Conservation (phyloP, 768 basidiomycete genomes). For the Mrakia blollopis region DNA sequence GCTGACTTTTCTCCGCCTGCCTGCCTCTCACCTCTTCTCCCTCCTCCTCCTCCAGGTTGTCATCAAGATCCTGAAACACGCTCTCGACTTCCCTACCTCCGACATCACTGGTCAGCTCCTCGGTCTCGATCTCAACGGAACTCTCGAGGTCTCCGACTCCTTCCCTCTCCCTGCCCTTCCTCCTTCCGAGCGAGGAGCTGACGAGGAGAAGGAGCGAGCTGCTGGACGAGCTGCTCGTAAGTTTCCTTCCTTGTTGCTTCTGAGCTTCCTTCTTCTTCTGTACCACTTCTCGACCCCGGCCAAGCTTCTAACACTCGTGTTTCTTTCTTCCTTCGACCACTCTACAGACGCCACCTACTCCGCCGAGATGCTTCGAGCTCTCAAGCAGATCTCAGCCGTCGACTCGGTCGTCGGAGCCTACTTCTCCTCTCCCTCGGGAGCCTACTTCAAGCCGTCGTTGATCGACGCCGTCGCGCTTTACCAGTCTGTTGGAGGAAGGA, state of each 20-base stretch:
- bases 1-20: slow-evolving; percentile 9
- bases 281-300: too few species aligned
- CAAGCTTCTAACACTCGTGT: too few species aligned
- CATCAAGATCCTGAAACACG: slow-evolving; percentile 89
- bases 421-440: slow-evolving; percentile 77
- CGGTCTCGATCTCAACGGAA: slow-evolving; percentile 86
- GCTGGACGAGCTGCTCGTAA: slow-evolving; percentile 20
- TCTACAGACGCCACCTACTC: slow-evolving; percentile 58
- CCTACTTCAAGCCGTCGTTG: slow-evolving; percentile 74
- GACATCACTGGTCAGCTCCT: slow-evolving; percentile 75
- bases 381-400: slow-evolving; percentile 86
- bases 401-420: slow-evolving; percentile 93
- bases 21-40: slow-evolving; percentile 25
- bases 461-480: slow-evolving; percentile 80
- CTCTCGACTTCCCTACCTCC: slow-evolving; percentile 55
- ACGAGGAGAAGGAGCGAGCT: slow-evolving; percentile 36
- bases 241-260: not conserved
- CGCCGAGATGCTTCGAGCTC: slow-evolving; percentile 71
- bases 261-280: not conserved
- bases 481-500: slow-evolving; percentile 77
- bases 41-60: slow-evolving; percentile 59
- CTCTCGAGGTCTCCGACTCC: slow-evolving; percentile 61
- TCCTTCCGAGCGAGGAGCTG: slow-evolving; percentile 35
- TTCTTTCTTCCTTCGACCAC: not conserved
- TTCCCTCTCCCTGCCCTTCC: slow-evolving; percentile 43